Evolutionary conservation across 2,329 filamentous ascomycete species (phyloP), one percentile per base, ranked within the genome.

Genomic region (Malbranchea zuffiana): DNA sequence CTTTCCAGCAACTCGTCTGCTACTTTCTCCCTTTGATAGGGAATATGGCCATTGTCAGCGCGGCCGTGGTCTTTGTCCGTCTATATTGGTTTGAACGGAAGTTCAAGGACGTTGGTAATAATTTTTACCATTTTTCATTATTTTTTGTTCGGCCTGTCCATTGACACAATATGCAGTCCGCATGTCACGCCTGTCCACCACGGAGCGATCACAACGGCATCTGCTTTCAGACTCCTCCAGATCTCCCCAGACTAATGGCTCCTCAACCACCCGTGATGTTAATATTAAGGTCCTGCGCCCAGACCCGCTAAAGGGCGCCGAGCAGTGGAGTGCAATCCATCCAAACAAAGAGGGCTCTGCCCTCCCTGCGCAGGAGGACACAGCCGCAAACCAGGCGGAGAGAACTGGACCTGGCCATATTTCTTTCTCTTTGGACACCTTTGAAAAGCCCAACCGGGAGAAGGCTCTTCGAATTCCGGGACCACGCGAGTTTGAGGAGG

Each of bases 1-100:
- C 56, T 0, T 72, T 71, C 40, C 70, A 73, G 46, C 70, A 73
- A 44, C 43, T 72, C 3, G 65, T 62, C 34, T 45, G 72, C 23
- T 74, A 72, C 45, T 55, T 72, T 30, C 51, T 68, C 12, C 67
- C 69, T 1, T 58, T 69, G 5, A 39, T 72, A 2, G 63, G 61
- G 0, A 71, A 72, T 38, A 39, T 69, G 11, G 60, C 61, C 1
- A 69, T 70, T 44, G 54, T 72, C 47, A 71, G 71, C 44, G 62
- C 66, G 3, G 35, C 67, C 5, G 64, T 71, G 4, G 65, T 72
- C 3, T 46, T 66, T 8, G 60, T 67, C 0, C 59, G 69, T 0
- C 45, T 72, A 3, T 50, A 56, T 32, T 72, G 67, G 65, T 72
- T 72, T 44, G 54, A 62, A 28, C 64, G 63, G 36, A 59, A 59